These are phyloP conservation scores for Penium margaritaceum DNA, from an alignment of 139 green algal species.

Conservation along the genomic window DNA sequence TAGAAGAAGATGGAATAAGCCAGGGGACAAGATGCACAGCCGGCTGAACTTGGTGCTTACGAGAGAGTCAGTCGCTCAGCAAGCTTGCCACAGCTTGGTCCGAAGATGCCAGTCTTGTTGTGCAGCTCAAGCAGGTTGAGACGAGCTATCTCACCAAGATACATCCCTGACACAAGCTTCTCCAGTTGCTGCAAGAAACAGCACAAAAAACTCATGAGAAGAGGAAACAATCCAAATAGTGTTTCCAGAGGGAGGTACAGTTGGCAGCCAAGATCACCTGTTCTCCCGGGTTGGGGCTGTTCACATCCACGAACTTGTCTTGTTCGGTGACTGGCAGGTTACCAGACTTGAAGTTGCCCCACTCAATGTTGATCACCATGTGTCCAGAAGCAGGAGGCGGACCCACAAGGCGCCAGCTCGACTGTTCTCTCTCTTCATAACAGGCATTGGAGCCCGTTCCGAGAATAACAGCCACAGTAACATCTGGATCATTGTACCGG, in stretches of 20 bases:
- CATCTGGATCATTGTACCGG: slow-evolving; percentile 13
- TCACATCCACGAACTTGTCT: slow-evolving; percentile 29
- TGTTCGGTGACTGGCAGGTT: slow-evolving; percentile 30
- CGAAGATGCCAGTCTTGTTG: slow-evolving; percentile 51
- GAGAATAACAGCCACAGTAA: slow-evolving; percentile 30
- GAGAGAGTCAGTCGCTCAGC: slow-evolving; percentile 5
- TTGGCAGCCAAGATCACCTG: slow-evolving; percentile 7
- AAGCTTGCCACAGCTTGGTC: slow-evolving; percentile 7
- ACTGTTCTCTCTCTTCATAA: slow-evolving; percentile 29
- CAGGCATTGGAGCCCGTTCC: slow-evolving; percentile 36
- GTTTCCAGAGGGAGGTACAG: neutral
- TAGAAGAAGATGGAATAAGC: neutral
- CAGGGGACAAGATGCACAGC: neutral
- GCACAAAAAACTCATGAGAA: neutral
- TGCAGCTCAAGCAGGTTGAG: slow-evolving; percentile 63
- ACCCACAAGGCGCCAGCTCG: neutral
- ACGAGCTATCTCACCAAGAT: slow-evolving; percentile 75
- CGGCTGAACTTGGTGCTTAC: slow-evolving; percentile 1
- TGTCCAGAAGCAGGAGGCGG: neutral
- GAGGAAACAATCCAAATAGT: too few relatives aligned
- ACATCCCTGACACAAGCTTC: slow-evolving; percentile 83
- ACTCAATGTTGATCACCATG: slow-evolving; percentile 69
- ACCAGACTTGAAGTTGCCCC: slow-evolving; percentile 62
- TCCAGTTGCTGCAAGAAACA: slow-evolving; percentile 64
- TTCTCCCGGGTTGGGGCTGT: slow-evolving; percentile 28